These are phyloP conservation scores for Cercophora scortea DNA, from an alignment of 495 filamentous ascomycete species.

Conservation along the genomic window DNA sequence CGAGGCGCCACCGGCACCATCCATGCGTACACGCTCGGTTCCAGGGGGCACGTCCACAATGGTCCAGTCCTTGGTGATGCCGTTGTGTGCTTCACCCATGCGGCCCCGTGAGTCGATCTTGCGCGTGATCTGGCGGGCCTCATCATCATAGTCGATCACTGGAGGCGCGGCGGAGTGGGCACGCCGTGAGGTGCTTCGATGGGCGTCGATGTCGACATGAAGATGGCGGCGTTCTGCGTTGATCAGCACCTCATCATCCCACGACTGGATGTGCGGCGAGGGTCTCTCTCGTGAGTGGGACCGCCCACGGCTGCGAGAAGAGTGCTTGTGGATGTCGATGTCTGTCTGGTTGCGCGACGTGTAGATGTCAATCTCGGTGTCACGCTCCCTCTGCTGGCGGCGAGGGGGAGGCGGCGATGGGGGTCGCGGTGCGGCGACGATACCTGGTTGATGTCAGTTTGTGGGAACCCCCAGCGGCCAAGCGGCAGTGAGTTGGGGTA, in stretches of 20 bases:
- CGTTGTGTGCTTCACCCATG: conserved; percentile 60
- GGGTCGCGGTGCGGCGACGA: conserved; percentile 30
- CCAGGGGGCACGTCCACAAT: conserved; percentile 77
- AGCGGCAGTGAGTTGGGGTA: background rate
- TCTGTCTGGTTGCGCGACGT: conserved; percentile 38
- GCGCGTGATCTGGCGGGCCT: conserved; percentile 60
- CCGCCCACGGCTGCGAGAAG: conserved; percentile 24
- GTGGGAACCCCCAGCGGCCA: too few relatives aligned
- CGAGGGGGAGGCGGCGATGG: conserved; percentile 40
- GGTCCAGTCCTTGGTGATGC: conserved; percentile 62
- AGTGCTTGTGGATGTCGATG: conserved; percentile 38
- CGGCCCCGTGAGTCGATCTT: conserved; percentile 50
- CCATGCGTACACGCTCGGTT: conserved; percentile 66
- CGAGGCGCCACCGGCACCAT: conserved; percentile 58
- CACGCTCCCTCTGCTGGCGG: conserved; percentile 29
- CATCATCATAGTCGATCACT: conserved; percentile 37
- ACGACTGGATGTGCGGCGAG: conserved; percentile 16
- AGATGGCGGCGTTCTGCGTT: conserved; percentile 52
- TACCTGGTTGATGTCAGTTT: conserved; percentile 22
- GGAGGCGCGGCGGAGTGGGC: conserved; percentile 42
- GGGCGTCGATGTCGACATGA: conserved; percentile 43
- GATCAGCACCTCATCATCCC: conserved; percentile 32
- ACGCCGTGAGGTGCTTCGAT: conserved; percentile 27
- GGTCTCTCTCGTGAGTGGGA: conserved; percentile 26
- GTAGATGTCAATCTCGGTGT: conserved; percentile 50